These are phyloP conservation scores for Irpex sp. DNA, from an alignment of 1,284 basidiomycete species.

Conservation along the genomic window DNA sequence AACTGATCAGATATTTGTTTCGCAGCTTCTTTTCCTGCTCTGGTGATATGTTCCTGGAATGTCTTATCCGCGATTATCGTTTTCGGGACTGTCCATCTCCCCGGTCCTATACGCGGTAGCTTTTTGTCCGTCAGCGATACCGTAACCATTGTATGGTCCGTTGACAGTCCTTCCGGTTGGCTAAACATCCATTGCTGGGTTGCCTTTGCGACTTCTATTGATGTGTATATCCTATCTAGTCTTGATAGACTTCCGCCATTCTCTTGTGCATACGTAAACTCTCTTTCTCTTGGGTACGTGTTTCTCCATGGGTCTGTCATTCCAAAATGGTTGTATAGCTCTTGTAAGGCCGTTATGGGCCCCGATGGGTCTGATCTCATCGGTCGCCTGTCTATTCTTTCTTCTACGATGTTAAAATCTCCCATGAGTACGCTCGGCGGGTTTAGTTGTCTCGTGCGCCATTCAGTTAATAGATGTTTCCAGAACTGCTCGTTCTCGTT, in stretches of 20 bases:
- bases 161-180: not conserved
- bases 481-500: conserved; percentile 20
- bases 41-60: no score
- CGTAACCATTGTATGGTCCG: not conserved
- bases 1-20: no score
- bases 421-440: conserved; percentile 33
- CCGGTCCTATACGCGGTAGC: not conserved
- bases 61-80: not conserved
- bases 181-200: not conserved
- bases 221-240: not conserved
- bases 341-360: conserved; percentile 4
- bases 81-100: not conserved
- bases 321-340: not conserved
- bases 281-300: not conserved
- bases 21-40: not conserved
- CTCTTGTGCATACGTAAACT: not conserved
- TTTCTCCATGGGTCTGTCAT: not conserved
- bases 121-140: not conserved
- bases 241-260: not conserved
- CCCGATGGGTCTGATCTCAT: conserved; percentile 7
- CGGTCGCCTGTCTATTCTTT: conserved; percentile 33
- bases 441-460: not conserved
- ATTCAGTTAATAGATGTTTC: conserved; percentile 8
- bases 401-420: conserved; percentile 41
- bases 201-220: not conserved